Evolutionary conservation across 2,329 filamentous ascomycete species (phyloP), one percentile per base, ranked within the genome.

Genomic region (Microdochium trichocladiopsis): DNA sequence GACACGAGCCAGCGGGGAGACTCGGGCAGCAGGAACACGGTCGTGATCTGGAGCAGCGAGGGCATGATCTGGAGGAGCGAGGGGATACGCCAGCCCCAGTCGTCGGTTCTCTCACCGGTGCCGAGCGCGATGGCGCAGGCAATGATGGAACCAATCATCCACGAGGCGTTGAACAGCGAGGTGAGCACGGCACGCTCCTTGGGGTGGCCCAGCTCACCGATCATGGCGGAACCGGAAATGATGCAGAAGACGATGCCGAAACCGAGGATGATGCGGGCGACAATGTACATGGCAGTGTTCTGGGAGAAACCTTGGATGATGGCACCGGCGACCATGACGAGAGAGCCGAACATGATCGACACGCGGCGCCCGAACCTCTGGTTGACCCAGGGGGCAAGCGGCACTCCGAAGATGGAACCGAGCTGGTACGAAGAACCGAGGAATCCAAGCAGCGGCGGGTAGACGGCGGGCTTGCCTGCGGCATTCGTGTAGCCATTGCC

Each of bases 191-290:
- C 71, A 55, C 82, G 77, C 63, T 84, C 80, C 61, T 81, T 83
- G 2, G 81, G 81, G 60, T 84, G 76, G 1, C 74, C 79, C 25
- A 84, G 67, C 61, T 84, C 82, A 64, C 79, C 80, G 25, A 84
- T 79, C 50, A 84, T 66, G 33, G 77, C 73, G 1, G 80, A 78
- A 4, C 77, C 80, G 2, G 78, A 76, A 31, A 83, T 77, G 55
- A 83, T 83, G 54, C 75, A 77, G 57, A 79, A 81, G 0, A 78
- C 76, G 49, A 84, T 80, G 18, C 82, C 82, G 23, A 79, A 76
- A 16, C 82, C 82, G 18, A 84, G 74, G 23, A 84, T 68, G 53
- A 82, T 72, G 52, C 82, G 77, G 12, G 81, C 72, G 22, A 82
- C 66, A 55, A 84, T 78, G 59, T 82, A 85, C 80, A 83, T 84